Evolutionary conservation across 202 grass and related monocot genomes (phyloP), one percentile per base, ranked within the genome.

Genomic region (Digitaria exilis): DNA sequence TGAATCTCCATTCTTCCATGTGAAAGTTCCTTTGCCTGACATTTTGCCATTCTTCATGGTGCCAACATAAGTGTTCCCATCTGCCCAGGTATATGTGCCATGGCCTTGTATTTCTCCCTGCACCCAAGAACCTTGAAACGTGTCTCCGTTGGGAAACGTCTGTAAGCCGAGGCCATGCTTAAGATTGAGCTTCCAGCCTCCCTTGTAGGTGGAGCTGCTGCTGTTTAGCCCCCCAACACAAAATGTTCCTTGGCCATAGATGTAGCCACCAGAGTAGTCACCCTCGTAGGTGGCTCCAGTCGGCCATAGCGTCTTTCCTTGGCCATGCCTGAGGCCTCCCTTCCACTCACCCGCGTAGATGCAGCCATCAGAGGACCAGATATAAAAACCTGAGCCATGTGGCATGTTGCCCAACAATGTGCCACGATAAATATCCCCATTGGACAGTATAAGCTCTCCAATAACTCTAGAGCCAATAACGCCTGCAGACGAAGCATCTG

Each of bases 81-180:
- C 89, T 60, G 75, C 81, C 96, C 96, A 99, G 14, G 88, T 91
- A 78, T 99, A 99, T 50, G 84, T 96, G 2, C 96, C 96, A 73
- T 89, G 91, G 1, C 96, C 96, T 55, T 94, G 81, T 87, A 99
- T 90, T 52, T 80, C 71, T 80, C 96, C 96, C 65, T 91, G 96
- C 26, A 94, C 92, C 96, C 96, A 99, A 18, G 93, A 92, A 79
- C 96, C 93, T 54, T 96, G 79, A 76, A 94, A 99, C 6, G 82
- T 67, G 72, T 99, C 96, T 51, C 96, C 93, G 35, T 92, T 92
- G 49, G 96, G 93, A 69, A 76, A 92, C 57, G 78, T 94, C 84
- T 99, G 91, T 62, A 69, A 84, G n/a, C 96, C 96, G 48, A 94
- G 83, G 2, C 96, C 96, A 81, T 99, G 96, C 57, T 94, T 96